phyloP scores from a whole-genome alignment of 331 rosid species.

The Spiraea crenata region DNA sequence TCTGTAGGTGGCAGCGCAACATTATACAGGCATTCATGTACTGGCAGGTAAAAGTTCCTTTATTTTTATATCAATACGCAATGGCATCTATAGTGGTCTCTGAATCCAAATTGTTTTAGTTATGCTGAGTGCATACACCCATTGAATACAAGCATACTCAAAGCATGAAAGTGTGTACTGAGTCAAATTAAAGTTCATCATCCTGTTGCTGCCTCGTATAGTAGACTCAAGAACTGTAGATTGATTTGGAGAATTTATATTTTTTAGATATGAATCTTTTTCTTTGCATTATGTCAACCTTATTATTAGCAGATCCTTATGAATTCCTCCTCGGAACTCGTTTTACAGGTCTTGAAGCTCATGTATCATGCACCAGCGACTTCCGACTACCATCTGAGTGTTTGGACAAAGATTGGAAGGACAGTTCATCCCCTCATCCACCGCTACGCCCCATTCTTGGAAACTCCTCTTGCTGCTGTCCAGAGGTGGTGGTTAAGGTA shows the following conservation, averaged over 20 bases:
- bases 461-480: constrained; percentile 60
- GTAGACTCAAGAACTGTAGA: not conserved
- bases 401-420: constrained; percentile 81
- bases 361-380: constrained; percentile 89
- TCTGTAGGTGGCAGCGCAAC: constrained; percentile 90
- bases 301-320: not conserved
- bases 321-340: not conserved
- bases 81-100: constrained; percentile 2
- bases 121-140: not conserved
- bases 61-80: constrained; percentile 14
- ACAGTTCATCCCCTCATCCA: constrained; percentile 52
- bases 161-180: not conserved
- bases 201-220: not conserved
- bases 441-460: constrained; percentile 68
- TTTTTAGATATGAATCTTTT: not conserved
- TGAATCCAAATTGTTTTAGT: not conserved
- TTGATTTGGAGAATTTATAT: not conserved
- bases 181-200: not conserved
- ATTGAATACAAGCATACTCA: not conserved
- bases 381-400: constrained; percentile 75
- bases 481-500: constrained; percentile 97
- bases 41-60: constrained; percentile 77
- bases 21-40: constrained; percentile 80
- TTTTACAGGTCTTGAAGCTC: constrained; percentile 76
- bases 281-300: not conserved